phyloP scores from a whole-genome alignment of 2,329 filamentous ascomycete species.

The Stagonosporopsis rhizophila region DNA sequence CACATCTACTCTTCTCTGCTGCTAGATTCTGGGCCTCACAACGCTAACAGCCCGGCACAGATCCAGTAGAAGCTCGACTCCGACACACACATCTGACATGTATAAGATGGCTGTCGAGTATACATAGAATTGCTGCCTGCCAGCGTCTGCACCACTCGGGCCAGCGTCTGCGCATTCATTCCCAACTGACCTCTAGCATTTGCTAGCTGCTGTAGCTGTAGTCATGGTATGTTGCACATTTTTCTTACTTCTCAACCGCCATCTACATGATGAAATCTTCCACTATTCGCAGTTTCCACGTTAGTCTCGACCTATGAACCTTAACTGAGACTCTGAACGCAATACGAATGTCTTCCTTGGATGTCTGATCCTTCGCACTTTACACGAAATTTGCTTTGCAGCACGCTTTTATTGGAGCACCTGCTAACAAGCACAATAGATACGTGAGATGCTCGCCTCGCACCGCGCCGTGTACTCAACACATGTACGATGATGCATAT shows the following conservation, averaged over 20 bases:
- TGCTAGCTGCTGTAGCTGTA: background rate
- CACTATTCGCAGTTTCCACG: slow-evolving; percentile 91
- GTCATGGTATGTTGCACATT: slow-evolving; percentile 9
- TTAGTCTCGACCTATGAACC: slow-evolving; percentile 70
- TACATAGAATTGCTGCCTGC: background rate
- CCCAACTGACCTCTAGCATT: background rate
- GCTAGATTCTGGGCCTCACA: background rate
- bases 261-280: slow-evolving; percentile 73
- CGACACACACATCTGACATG: background rate
- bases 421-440: slow-evolving; percentile 31
- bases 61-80: background rate
- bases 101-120: background rate
- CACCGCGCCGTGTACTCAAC: background rate
- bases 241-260: slow-evolving; percentile 25
- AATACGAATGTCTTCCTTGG: slow-evolving; percentile 67
- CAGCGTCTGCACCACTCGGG: background rate
- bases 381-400: slow-evolving; percentile 13
- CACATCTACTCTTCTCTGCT: background rate
- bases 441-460: background rate
- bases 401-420: slow-evolving; percentile 6
- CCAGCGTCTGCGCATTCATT: background rate
- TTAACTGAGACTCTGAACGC: slow-evolving; percentile 52
- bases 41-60: slow-evolving; percentile 8
- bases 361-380: slow-evolving; percentile 66
- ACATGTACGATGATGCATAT: too few relatives aligned